Percentiles rank a stretch among this genome's conserved stretches.
Evolutionary conservation across 2,329 filamentous ascomycete species (phyloP).

Genomic region (Lojkania enalia): DNA sequence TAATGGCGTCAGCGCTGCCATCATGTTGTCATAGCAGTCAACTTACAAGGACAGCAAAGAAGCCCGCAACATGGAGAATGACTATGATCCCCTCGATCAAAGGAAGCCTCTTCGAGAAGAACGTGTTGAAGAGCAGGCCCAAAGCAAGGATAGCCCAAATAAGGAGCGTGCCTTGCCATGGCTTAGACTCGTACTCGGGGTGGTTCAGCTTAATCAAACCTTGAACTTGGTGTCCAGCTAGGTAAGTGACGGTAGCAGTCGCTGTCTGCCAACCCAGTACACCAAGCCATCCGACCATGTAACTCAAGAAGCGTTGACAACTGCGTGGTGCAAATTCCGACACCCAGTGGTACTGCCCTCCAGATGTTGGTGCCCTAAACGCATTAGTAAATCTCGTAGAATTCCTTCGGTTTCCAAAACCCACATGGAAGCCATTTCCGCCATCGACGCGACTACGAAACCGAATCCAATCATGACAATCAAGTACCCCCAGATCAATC

Average conservation of each 20-base stretch:
- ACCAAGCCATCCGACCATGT: conserved; percentile 49
- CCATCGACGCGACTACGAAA: conserved; percentile 36
- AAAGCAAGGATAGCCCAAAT: conserved; percentile 52
- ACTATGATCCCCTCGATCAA: conserved; percentile 42
- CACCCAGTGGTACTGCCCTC: conserved; percentile 43
- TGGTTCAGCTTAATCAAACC: conserved; percentile 48
- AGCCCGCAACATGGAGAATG: conserved; percentile 49
- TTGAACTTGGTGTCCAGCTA: conserved; percentile 55
- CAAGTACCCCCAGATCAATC: conserved; percentile 41
- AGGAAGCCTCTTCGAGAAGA: conserved; percentile 35
- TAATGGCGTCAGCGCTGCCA: conserved; percentile 17
- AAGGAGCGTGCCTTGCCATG: conserved; percentile 56
- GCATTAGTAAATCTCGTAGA: too few species aligned
- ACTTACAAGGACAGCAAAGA: conserved; percentile 45
- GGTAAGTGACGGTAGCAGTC: conserved; percentile 52
- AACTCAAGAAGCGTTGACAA: conserved; percentile 32
- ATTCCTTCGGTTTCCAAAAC: conserved; percentile 12
- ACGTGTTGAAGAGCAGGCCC: conserved; percentile 49
- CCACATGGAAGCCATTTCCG: conserved; percentile 43
- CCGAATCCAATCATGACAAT: conserved; percentile 41
- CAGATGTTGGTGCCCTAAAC: conserved; percentile 27
- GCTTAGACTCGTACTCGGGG: conserved; percentile 45
- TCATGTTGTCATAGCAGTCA: conserved; percentile 13
- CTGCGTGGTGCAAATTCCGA: conserved; percentile 37
- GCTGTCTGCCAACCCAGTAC: conserved; percentile 56